Conservation (phyloP, 2,329 filamentous ascomycete species). For the Xylaria sp. region DNA sequence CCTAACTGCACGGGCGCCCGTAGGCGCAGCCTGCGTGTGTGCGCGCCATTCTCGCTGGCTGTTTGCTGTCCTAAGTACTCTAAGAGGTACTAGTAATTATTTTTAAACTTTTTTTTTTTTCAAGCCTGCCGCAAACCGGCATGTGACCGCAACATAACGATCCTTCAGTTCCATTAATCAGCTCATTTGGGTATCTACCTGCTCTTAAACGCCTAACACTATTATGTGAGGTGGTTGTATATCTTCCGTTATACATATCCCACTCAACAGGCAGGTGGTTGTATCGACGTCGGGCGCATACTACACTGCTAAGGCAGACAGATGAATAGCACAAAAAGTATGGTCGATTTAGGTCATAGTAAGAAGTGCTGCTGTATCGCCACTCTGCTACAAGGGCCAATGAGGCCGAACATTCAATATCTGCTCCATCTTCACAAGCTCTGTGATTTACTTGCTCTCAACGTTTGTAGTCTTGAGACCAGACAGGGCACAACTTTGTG, state of each 20-base stretch:
- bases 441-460: background rate
- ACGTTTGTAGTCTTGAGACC: background rate
- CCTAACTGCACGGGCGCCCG: background rate
- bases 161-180: constrained; percentile 5
- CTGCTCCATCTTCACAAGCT: background rate
- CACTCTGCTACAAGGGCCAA: background rate
- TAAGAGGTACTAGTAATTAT: background rate
- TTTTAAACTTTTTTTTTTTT: constrained; percentile 26
- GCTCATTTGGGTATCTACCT: background rate
- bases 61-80: constrained; percentile 12
- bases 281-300: background rate
- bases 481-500: background rate
- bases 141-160: constrained; percentile 20
- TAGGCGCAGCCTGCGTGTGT: constrained; percentile 6
- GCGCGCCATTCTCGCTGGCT: background rate
- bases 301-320: background rate
- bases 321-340: constrained; percentile 1
- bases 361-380: background rate
- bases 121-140: constrained; percentile 7
- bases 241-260: constrained; percentile 8
- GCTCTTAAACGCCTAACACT: constrained; percentile 8
- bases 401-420: constrained; percentile 6
- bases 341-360: background rate
- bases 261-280: constrained; percentile 9
- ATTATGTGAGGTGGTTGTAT: background rate